A percentile compares a stretch with the other conserved stretches of the same genome.
Conservation (phyloP, 2,329 filamentous ascomycete genomes). For the Penicillium olsonii region DNA sequence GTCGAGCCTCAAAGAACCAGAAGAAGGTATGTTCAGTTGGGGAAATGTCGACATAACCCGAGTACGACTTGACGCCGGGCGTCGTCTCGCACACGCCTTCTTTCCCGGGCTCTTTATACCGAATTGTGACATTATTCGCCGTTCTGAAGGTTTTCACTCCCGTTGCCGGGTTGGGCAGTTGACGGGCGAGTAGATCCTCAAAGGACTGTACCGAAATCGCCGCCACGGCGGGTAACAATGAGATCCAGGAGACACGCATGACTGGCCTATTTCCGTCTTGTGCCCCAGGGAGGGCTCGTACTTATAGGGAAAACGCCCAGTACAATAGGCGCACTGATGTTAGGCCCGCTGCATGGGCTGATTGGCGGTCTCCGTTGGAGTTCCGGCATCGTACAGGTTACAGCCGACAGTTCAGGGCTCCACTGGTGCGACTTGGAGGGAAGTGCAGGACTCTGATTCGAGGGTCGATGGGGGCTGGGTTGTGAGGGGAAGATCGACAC, state of each 20-base stretch:
- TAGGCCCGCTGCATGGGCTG: neutral
- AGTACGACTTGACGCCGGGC: slow-evolving; percentile 57
- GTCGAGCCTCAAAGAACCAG: slow-evolving; percentile 60
- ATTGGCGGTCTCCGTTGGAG: neutral
- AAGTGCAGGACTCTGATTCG: neutral
- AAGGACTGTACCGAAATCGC: slow-evolving; percentile 16
- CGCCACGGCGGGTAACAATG: slow-evolving; percentile 23
- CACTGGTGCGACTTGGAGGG: no score
- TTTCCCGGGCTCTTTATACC: slow-evolving; percentile 60
- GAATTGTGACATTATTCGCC: slow-evolving; percentile 52
- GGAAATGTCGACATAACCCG: slow-evolving; percentile 57
- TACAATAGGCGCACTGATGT: neutral
- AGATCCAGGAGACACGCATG: slow-evolving; percentile 27
- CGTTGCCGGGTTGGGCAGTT: slow-evolving; percentile 40
- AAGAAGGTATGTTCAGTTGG: slow-evolving; percentile 55
- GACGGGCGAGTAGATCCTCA: slow-evolving; percentile 26
- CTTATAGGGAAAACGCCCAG: neutral
- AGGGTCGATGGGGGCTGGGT: neutral
- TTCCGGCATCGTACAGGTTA: neutral
- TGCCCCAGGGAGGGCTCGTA: neutral
- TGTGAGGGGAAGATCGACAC: neutral
- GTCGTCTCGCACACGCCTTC: slow-evolving; percentile 56
- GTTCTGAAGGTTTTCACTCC: slow-evolving; percentile 42
- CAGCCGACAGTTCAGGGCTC: neutral
- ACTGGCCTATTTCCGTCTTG: neutral